Evolutionary conservation across 768 basidiomycete species (phyloP), one percentile per base, ranked within the genome.

Genomic region (Omphalotus guepiniiformis): DNA sequence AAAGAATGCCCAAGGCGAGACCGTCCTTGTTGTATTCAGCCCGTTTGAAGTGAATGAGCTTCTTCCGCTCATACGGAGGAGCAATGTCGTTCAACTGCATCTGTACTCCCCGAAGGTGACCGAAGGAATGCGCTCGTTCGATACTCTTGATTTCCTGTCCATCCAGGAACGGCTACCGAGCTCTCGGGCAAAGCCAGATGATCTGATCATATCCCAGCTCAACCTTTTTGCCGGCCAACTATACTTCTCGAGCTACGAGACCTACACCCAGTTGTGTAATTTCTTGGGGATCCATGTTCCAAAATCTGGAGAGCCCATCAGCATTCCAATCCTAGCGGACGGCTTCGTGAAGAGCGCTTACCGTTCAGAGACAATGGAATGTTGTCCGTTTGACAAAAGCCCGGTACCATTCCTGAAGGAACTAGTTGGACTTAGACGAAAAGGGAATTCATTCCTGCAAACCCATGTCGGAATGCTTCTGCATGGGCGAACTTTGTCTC

Each of bases 391-490:
- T 58, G 51, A 55, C n/a, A 21, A 45, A n/a, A 69, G 66, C 19
- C 74, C 71, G 3, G 16, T 75, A 1, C 34, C 48, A 8, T 59
- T 63, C 29, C 35, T 75, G 32, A 65, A 64, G 47, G 54, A 54
- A 4, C 49, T 73, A 44, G 60, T 72, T 16, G 56, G 59, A 16
- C 43, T 66, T 48, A 62, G 71, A 18, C 62, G 71, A 48, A 76
- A 68, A 47, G 71, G 70, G 0, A 60, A 65, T 55, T 52, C 57
- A 8, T 76, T 61, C 51, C 28, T 49, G 7, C 47, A 55, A 26
- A 72, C 73, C 1, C 70, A 74, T 47, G 57, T 74, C 56, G 74
- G 74, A 15, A 70, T 63, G 50, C 57, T 73, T 6, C 34, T 74
- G 34, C 43, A 62, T 39, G 64, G 54, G 6, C 59, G 50, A 19